phyloP scores from a whole-genome alignment of 1,284 basidiomycete genomes.

The Cutaneotrichosporon sp. region DNA sequence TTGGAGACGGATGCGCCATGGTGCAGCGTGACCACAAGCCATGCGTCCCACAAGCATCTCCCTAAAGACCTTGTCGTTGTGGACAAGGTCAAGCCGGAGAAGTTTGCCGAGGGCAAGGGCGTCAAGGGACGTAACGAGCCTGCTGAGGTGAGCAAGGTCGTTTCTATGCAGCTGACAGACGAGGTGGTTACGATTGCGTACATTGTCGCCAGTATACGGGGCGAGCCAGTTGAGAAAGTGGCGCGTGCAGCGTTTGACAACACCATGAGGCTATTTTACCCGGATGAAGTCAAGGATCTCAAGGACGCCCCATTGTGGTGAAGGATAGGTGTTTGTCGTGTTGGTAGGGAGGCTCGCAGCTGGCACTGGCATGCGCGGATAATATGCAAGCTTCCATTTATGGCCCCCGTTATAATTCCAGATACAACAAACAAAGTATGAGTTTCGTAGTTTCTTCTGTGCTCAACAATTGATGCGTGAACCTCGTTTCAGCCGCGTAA shows the following conservation, averaged over 20 bases:
- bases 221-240: conserved; percentile 58
- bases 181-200: conserved; percentile 68
- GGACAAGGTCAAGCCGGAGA: conserved; percentile 61
- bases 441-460: too few species aligned
- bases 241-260: conserved; percentile 63
- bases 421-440: too few species aligned
- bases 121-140: conserved; percentile 85
- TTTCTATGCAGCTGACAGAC: background rate
- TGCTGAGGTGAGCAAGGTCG: conserved; percentile 46
- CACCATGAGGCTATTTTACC: conserved; percentile 59
- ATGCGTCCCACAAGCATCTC: conserved; percentile 63
- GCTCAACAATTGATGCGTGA: too few species aligned
- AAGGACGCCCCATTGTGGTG: background rate
- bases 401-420: too few species aligned
- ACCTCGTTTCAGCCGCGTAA: too few species aligned
- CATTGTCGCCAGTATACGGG: conserved; percentile 62
- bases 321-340: background rate
- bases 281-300: conserved; percentile 14
- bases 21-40: conserved; percentile 72
- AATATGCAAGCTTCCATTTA: too few species aligned
- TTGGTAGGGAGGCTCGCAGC: too few species aligned
- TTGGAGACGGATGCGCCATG: conserved; percentile 83
- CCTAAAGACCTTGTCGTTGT: conserved; percentile 56
- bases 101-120: conserved; percentile 58
- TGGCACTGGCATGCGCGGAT: too few species aligned